Percentiles rank a stretch among this genome's conserved stretches.
phyloP scores from a whole-genome alignment of 305 asterid species.

The Fraxinus sp. region DNA sequence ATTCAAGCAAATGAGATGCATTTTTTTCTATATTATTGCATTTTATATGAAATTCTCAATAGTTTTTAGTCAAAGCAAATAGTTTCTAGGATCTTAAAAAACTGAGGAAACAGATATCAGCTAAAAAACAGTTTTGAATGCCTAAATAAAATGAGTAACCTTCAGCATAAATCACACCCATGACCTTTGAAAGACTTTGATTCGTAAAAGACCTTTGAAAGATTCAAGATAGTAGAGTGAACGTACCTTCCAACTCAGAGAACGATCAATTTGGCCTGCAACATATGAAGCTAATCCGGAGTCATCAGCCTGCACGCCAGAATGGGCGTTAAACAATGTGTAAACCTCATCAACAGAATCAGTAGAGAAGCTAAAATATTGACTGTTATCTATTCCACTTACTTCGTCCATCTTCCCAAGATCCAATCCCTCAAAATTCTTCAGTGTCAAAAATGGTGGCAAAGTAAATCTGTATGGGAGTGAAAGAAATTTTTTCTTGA shows the following conservation, averaged over 20 bases:
- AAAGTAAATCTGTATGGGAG: constrained; percentile 55
- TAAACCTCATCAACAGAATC: background rate
- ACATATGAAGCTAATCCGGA: constrained; percentile 92
- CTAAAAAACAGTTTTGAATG: background rate
- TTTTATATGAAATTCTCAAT: background rate
- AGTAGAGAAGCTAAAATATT: background rate
- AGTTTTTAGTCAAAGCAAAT: background rate
- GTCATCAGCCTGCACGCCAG: constrained; percentile 55
- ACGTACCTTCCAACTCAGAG: constrained; percentile 75
- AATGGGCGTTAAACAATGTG: constrained; percentile 17
- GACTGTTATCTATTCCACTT: constrained; percentile 14
- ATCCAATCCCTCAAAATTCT: constrained; percentile 88
- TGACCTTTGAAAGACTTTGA: background rate
- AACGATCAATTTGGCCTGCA: constrained; percentile 89
- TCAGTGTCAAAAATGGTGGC: constrained; percentile 75
- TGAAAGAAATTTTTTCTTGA: background rate
- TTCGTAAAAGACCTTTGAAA: background rate
- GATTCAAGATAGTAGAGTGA: background rate
- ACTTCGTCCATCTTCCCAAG: constrained; percentile 84
- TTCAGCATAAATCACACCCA: background rate
- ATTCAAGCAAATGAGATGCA: background rate
- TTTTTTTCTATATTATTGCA: background rate
- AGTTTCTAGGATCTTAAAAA: background rate
- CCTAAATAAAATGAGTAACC: background rate
- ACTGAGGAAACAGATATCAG: background rate